Evolutionary conservation across 805 yeast genomes (phyloP), one percentile per base, ranked within the genome.

Genomic region (Ogataea pignaliae): DNA sequence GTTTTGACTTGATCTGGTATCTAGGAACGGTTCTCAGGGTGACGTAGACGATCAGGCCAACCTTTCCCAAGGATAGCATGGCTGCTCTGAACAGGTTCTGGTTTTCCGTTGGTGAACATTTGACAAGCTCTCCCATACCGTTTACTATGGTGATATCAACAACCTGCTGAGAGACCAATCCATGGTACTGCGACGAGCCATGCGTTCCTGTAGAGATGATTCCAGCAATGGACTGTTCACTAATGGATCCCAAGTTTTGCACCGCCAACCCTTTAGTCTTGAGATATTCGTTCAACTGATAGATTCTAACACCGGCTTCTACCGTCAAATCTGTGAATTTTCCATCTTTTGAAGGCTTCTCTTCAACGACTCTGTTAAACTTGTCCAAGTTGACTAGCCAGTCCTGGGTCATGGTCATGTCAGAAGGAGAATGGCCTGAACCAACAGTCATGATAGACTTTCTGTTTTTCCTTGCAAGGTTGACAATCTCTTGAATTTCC

Each of bases 171-270:
- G 93, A 79, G 2, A 91, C 85, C 32, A 90, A 71, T 1, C 98
- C 97, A 57, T 93, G 98, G 61, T 76, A 87, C 35, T 91, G 95
- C 10, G 96, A 83, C 0, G 97, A 85, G 8, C 99, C 99, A 60
- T 91, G 99, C 0, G 98, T 89, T 28, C 98, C 98, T 0, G 98
- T 91, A 2, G 96, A 85, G 37, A 93, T 88, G 52, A 90, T 81
- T n/a, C 99, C 99, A 3, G 95, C 98, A 21, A 89, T 72, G 13
- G 95, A 85, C 62, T 91, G 98, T 49, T 88, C 97, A 34, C 93
- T 81, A 42, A 91, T 91, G 1, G 97, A 89, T 1, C 98, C 98
- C 56, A 93, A 70, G 57, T 86, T 91, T 64, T 91, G 98, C 45
- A 91, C 70, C 5, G 96, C 95, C 46, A 88, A 75, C 1, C 85